Evolutionary conservation across 1,284 basidiomycete genomes (phyloP).

Genomic region (Paramarasmius palmivorus): DNA sequence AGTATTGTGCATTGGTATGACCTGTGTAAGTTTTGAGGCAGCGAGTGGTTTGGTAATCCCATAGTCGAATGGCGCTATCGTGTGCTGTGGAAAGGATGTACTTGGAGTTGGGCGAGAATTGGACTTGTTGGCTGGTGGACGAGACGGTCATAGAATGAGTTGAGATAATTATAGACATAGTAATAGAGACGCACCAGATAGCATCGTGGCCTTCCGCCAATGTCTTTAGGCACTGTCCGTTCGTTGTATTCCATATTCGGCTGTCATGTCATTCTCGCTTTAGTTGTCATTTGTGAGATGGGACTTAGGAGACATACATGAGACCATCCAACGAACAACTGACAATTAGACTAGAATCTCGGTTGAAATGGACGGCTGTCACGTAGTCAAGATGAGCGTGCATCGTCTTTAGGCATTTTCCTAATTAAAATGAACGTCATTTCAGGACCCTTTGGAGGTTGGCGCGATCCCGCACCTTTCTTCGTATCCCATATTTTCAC

Average conservation of each 20-base stretch:
- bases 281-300: slow-evolving; percentile 6
- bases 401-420: slow-evolving; percentile 79
- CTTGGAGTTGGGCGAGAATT: slow-evolving; percentile 93
- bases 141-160: slow-evolving; percentile 14
- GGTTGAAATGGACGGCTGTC: slow-evolving; percentile 91
- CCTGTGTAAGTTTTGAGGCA: slow-evolving; percentile 91
- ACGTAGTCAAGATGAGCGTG: slow-evolving; percentile 96
- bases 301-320: slow-evolving; percentile 66
- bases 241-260: slow-evolving; percentile 92
- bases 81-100: slow-evolving; percentile 92
- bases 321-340: slow-evolving; percentile 91
- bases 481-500: slow-evolving; percentile 91
- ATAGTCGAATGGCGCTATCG: slow-evolving; percentile 88
- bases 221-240: slow-evolving; percentile 95
- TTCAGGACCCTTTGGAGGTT: too few species aligned
- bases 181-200: slow-evolving; percentile 63
- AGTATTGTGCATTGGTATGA: slow-evolving; percentile 79
- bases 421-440: too few species aligned
- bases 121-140: slow-evolving; percentile 70
- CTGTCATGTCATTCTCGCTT: slow-evolving; percentile 40
- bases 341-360: slow-evolving; percentile 89
- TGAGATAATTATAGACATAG: background rate
- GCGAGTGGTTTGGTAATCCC: slow-evolving; percentile 92
- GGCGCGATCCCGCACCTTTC: slow-evolving; percentile 72
- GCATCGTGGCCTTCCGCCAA: slow-evolving; percentile 89